These are phyloP conservation scores for Gyromitra esculenta DNA, from an alignment of 2,329 filamentous ascomycete species.

Conservation along the genomic window DNA sequence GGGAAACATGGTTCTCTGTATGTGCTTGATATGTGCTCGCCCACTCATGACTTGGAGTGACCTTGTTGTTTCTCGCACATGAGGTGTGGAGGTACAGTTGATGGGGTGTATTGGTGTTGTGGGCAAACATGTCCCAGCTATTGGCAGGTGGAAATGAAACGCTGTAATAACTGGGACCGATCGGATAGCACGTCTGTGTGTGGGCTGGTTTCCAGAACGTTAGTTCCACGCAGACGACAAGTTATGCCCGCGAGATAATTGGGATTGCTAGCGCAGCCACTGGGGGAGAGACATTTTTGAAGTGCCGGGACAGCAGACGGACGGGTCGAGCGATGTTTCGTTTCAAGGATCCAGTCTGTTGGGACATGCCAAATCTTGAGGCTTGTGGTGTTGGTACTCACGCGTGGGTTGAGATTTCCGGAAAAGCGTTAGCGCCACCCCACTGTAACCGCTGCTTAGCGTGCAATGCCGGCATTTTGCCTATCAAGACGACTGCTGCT, in stretches of 20 bases:
- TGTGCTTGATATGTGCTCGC: conserved; percentile 41
- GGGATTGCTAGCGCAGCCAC: conserved; percentile 18
- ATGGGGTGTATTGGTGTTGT: conserved; percentile 15
- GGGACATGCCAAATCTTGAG: conserved; percentile 44
- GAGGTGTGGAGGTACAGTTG: conserved; percentile 17
- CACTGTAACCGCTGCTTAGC: conserved; percentile 25
- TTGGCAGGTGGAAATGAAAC: conserved; percentile 25
- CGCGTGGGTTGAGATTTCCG: conserved; percentile 32
- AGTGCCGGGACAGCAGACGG: not conserved
- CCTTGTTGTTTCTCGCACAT: conserved; percentile 33
- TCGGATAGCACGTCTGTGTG: conserved; percentile 35
- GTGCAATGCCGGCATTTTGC: conserved; percentile 17
- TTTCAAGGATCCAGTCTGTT: conserved; percentile 45
- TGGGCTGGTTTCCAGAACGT: conserved; percentile 17
- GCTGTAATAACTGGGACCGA: conserved; percentile 26
- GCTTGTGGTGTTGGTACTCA: conserved; percentile 20
- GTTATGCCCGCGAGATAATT: conserved; percentile 33
- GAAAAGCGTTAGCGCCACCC: conserved; percentile 14
- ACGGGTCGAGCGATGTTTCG: conserved; percentile 40
- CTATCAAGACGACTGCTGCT: conserved; percentile 11
- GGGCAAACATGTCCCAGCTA: conserved; percentile 33
- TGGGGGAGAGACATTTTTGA: conserved; percentile 33
- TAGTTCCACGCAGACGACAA: conserved; percentile 15
- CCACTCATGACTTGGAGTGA: conserved; percentile 30
- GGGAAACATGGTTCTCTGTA: conserved; percentile 40